These are phyloP conservation scores for Phanerochaete carnosa DNA, from an alignment of 768 basidiomycete genomes.

Conservation along the genomic window DNA sequence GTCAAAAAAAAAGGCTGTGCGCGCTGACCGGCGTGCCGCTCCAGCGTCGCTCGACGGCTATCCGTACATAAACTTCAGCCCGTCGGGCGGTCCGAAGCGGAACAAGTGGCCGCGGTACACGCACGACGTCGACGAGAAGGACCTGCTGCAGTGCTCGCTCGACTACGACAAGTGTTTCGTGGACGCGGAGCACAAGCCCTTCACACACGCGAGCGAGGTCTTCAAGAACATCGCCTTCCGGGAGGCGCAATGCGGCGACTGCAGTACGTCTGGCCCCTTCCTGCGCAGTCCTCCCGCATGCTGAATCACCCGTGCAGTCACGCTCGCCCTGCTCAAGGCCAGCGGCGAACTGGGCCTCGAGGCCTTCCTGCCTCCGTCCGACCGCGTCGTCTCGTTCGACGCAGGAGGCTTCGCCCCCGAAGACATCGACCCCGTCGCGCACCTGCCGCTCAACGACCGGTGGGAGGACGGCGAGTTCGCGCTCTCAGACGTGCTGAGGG, in stretches of 20 bases:
- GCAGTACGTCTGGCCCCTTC: slow-evolving; percentile 5
- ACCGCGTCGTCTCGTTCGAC: slow-evolving; percentile 9
- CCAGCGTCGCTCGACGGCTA: slow-evolving; percentile 32
- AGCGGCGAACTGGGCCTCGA: slow-evolving; percentile 32
- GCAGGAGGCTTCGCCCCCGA: slow-evolving; percentile 2
- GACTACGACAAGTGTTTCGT: slow-evolving; percentile 19
- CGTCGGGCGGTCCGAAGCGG: slow-evolving; percentile 10
- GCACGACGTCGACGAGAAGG: neutral
- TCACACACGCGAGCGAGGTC: slow-evolving; percentile 6
- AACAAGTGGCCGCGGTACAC: slow-evolving; percentile 13
- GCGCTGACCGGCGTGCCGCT: neutral
- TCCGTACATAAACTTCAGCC: slow-evolving; percentile 21
- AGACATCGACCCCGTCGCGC: slow-evolving; percentile 18
- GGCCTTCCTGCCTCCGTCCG: slow-evolving; percentile 31
- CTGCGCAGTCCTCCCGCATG: too few relatives aligned
- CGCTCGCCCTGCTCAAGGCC: slow-evolving; percentile 27
- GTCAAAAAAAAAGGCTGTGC: neutral
- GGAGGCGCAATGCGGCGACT: slow-evolving; percentile 9
- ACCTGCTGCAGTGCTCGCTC: slow-evolving; percentile 15
- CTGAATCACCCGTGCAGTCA: slow-evolving; percentile 16
- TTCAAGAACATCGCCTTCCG: slow-evolving; percentile 13
- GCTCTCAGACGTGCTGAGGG: slow-evolving; percentile 21
- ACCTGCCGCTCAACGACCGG: slow-evolving; percentile 20
- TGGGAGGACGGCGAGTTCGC: slow-evolving; percentile 22
- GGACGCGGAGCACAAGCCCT: neutral